Base-by-base conservation (phyloP, 495 filamentous ascomycete genomes). In the Hypoxylon trugodes region DNA sequence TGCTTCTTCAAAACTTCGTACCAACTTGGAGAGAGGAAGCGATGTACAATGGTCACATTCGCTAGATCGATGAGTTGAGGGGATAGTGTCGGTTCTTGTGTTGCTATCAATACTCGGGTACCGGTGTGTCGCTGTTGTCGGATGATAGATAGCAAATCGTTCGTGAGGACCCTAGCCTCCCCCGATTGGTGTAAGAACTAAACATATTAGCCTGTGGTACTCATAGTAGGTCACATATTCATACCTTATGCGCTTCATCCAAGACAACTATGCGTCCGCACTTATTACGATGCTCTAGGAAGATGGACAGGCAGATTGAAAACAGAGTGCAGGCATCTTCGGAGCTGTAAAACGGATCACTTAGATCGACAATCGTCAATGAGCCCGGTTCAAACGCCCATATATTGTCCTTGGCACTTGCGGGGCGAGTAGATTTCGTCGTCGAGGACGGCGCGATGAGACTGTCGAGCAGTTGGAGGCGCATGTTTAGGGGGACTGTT, bases 31-130 rank as follows among this genome's bases (percentile, higher is more conserved):
- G 81, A 84, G 0, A 74, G 78, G 51, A 89, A 88, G 8, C 81
- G 78, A 57, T 90, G 87, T 1, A 89, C 79, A 56, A 90, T 80
- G 0, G 81, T 85, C 9, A 82, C 72, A 4, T 80, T 82, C 56
- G 79, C 83, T 6, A 89, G 79, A 53, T 82, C 82, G 0, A 89
- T 71, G 1, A 89, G 76, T 1, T 63, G 48, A 0, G 81, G 78
- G 0, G 84, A 82, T 26, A 90, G 77, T 0, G 84, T 88, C 0
- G 87, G 87, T 53, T 89, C 86, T 60, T 90, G 85, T 0, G 87
- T 89, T 0, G 86, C 79, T 8, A 90, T 82, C 16, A 89, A 51
- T 16, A 88, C 73, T 2, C 86, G 77, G 0, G 76, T 75, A 3
- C 69, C 84, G 3, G 81, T 68, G 64, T 89, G 85, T 13, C 87